Percentiles rank a stretch among this genome's conserved stretches.
phyloP scores from a whole-genome alignment of 2,329 filamentous ascomycete genomes.

The Rutstroemia sp. region DNA sequence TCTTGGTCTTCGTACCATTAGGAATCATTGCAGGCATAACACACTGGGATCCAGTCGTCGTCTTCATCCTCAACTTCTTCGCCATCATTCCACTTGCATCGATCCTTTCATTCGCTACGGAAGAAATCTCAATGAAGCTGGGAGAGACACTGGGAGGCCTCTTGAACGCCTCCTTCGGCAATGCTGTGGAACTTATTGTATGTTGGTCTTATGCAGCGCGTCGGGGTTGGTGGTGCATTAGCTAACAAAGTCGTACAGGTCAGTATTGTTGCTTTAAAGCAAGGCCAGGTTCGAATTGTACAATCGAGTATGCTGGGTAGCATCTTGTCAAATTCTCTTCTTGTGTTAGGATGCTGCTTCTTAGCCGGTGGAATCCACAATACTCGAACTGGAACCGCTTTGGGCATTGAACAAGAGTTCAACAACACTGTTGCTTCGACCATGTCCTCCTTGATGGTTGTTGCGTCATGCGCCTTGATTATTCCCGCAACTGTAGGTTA shows the following conservation, averaged over 20 bases:
- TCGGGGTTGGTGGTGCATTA: too few species aligned
- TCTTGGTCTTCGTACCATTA: slow-evolving; percentile 69
- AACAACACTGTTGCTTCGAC: slow-evolving; percentile 73
- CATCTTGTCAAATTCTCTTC: slow-evolving; percentile 87
- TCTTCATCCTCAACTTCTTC: slow-evolving; percentile 32
- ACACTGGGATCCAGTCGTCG: slow-evolving; percentile 42
- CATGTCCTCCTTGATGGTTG: slow-evolving; percentile 63
- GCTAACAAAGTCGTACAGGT: slow-evolving; percentile 45
- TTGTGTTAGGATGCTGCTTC: slow-evolving; percentile 79
- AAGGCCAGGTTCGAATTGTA: slow-evolving; percentile 86
- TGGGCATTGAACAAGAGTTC: slow-evolving; percentile 59
- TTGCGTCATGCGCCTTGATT: slow-evolving; percentile 69
- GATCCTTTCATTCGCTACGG: slow-evolving; percentile 36
- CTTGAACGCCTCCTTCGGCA: slow-evolving; percentile 42
- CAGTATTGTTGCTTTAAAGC: slow-evolving; percentile 80
- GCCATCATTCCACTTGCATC: slow-evolving; percentile 48
- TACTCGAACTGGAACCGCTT: slow-evolving; percentile 27
- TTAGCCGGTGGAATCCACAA: slow-evolving; percentile 62
- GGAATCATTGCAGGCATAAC: slow-evolving; percentile 59
- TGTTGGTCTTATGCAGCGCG: not conserved
- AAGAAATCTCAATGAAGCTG: slow-evolving; percentile 41
- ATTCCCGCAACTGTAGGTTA: slow-evolving; percentile 59
- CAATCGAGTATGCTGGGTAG: slow-evolving; percentile 96
- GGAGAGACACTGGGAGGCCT: slow-evolving; percentile 50
- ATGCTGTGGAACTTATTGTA: slow-evolving; percentile 50